Evolutionary conservation across 805 yeast species (phyloP).

Genomic region (Spathaspora sp.): DNA sequence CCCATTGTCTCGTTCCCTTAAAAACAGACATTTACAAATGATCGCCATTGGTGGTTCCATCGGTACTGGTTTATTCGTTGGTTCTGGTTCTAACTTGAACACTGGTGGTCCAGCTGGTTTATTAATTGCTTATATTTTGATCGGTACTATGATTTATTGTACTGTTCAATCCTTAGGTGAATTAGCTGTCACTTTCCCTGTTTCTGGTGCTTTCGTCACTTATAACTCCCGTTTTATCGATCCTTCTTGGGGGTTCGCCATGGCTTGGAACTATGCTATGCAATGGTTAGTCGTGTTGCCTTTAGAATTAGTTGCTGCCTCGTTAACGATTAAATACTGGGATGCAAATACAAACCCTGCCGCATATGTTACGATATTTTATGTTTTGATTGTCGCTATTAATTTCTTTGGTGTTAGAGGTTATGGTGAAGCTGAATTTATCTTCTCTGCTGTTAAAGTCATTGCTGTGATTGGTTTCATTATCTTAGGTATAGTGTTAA

Average conservation of each 20-base stretch:
- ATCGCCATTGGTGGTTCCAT: conserved; percentile 82
- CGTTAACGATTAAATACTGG: conserved; percentile 57
- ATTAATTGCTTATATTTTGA: conserved; percentile 52
- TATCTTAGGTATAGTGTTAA: conserved; percentile 43
- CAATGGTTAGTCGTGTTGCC: conserved; percentile 44
- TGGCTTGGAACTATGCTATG: conserved; percentile 30
- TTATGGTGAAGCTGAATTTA: conserved; percentile 57
- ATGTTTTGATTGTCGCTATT: conserved; percentile 40
- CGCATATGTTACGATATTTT: conserved; percentile 56
- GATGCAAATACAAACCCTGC: conserved; percentile 45
- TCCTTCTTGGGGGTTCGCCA: conserved; percentile 53
- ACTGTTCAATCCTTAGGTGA: conserved; percentile 57
- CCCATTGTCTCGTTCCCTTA: conserved; percentile 49
- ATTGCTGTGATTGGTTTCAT: conserved; percentile 46
- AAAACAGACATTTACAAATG: conserved; percentile 71
- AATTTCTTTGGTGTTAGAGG: conserved; percentile 53
- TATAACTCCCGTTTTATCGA: conserved; percentile 57
- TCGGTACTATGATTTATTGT: conserved; percentile 57
- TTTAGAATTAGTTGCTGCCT: conserved; percentile 53
- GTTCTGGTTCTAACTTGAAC: conserved; percentile 58
- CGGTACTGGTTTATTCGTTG: conserved; percentile 81
- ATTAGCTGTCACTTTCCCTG: conserved; percentile 57
- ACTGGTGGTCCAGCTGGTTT: conserved; percentile 73
- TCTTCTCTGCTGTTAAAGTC: conserved; percentile 46
- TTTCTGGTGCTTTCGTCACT: conserved; percentile 62